A percentile compares a stretch with the other conserved stretches of the same genome.
Conservation (phyloP, 2,329 filamentous ascomycete genomes). For the Neofusicoccum ribis region DNA sequence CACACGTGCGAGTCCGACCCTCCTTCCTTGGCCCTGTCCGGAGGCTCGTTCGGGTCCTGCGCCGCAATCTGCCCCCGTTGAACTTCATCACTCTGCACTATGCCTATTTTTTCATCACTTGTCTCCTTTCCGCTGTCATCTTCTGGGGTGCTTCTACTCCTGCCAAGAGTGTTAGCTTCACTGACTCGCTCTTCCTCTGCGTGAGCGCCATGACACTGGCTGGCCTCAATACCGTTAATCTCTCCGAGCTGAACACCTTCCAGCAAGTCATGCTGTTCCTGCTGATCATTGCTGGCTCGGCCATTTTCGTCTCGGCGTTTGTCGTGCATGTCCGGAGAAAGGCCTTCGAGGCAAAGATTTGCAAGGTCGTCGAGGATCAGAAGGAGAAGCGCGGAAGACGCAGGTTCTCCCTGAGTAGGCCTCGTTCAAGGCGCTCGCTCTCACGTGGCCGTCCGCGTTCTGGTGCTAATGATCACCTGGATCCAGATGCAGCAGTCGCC, state of each 20-base stretch:
- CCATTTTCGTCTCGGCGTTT: conserved; percentile 66
- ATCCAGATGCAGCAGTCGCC: neutral
- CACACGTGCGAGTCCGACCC: conserved; percentile 21
- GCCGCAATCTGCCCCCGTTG: conserved; percentile 43
- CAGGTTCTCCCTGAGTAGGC: conserved; percentile 9
- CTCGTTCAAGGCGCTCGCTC: conserved; percentile 24
- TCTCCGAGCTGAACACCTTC: conserved; percentile 64
- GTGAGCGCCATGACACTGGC: conserved; percentile 67
- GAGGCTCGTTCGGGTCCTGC: conserved; percentile 22
- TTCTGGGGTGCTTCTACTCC: conserved; percentile 62
- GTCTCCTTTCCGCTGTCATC: conserved; percentile 58
- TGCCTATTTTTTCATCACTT: conserved; percentile 62
- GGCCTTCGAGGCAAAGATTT: conserved; percentile 64
- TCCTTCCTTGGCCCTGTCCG: conserved; percentile 23
- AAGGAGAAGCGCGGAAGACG: conserved; percentile 8
- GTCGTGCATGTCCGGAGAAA: conserved; percentile 62
- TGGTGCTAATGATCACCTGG: neutral
- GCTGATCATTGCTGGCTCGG: conserved; percentile 65
- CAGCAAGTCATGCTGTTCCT: conserved; percentile 68
- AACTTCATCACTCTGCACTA: conserved; percentile 69
- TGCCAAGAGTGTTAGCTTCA: conserved; percentile 55
- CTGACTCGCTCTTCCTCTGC: conserved; percentile 66
- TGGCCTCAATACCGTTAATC: conserved; percentile 67
- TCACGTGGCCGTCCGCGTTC: neutral
- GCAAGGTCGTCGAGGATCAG: conserved; percentile 49